A percentile compares a stretch with the other conserved stretches of the same genome.
phyloP scores from a whole-genome alignment of 768 basidiomycete genomes.

The Calocybe cyanea region DNA sequence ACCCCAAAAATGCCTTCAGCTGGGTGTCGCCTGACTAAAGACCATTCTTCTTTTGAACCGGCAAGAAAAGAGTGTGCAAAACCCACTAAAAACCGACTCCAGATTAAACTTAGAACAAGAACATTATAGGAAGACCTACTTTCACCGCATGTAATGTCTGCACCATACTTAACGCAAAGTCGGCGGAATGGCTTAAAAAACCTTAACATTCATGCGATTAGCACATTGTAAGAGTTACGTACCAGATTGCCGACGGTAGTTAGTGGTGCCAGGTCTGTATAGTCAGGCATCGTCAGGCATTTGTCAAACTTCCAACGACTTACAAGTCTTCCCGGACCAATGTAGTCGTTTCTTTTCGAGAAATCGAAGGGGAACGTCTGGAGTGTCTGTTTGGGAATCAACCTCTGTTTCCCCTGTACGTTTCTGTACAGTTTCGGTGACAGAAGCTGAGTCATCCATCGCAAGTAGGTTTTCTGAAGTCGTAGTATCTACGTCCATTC shows the following conservation, averaged over 20 bases:
- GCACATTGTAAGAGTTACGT: conserved; percentile 17
- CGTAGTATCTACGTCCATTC: conserved; percentile 20
- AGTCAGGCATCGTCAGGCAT: neutral
- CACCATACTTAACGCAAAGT: conserved; percentile 80
- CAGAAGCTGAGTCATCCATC: neutral
- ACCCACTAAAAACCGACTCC: conserved; percentile 56
- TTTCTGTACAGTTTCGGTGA: conserved; percentile 23
- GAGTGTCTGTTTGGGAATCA: conserved; percentile 43
- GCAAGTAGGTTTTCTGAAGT: neutral
- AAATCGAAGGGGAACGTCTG: conserved; percentile 69
- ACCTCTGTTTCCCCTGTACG: conserved; percentile 30
- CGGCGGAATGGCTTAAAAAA: conserved; percentile 80
- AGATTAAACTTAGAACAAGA: too few species aligned
- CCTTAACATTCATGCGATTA: neutral
- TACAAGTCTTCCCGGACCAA: conserved; percentile 87
- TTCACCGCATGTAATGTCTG: conserved; percentile 94
- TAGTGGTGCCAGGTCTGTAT: conserved; percentile 53
- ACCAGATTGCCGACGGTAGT: conserved; percentile 96
- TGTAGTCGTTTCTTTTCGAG: conserved; percentile 83
- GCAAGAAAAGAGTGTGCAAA: conserved; percentile 85
- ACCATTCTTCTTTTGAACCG: conserved; percentile 95
- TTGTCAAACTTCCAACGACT: conserved; percentile 19
- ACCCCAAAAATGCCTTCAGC: conserved; percentile 87
- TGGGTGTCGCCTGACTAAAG: conserved; percentile 83
- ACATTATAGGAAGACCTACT: conserved; percentile 40